phyloP scores from a whole-genome alignment of 352 stramenopile species.

The Phytophthora fragariaefolia region DNA sequence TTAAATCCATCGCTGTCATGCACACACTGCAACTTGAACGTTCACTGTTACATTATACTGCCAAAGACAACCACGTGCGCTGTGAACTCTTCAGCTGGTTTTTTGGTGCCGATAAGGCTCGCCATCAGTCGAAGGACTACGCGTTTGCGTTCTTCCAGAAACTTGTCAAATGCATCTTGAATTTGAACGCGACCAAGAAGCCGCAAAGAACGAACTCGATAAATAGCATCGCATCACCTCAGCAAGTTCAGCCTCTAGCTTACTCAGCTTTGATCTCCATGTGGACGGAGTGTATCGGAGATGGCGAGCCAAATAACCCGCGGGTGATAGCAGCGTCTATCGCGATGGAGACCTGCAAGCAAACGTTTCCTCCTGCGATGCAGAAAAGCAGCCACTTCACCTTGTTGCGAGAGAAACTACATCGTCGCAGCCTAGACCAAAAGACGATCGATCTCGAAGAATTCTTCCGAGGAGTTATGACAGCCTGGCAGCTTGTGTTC shows the following conservation, averaged over 20 bases:
- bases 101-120: conserved; percentile 57
- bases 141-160: conserved; percentile 69
- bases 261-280: conserved; percentile 53
- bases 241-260: conserved; percentile 31
- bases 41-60: conserved; percentile 63
- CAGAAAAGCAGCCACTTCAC: conserved; percentile 41
- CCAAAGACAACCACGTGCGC: conserved; percentile 53
- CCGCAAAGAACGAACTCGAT: conserved; percentile 18
- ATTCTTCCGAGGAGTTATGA: conserved; percentile 50
- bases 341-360: conserved; percentile 51
- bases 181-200: conserved; percentile 46
- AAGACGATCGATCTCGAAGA: conserved; percentile 52
- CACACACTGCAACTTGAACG: conserved; percentile 73
- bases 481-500: conserved; percentile 51
- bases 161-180: conserved; percentile 54
- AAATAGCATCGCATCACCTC: neutral
- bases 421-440: conserved; percentile 47
- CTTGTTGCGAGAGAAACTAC: conserved; percentile 46
- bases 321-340: conserved; percentile 32
- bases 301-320: conserved; percentile 45
- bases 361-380: conserved; percentile 52
- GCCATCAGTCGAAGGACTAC: conserved; percentile 51
- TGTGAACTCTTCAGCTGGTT: conserved; percentile 79
- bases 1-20: conserved; percentile 78
- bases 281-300: conserved; percentile 75